Conservation (phyloP, 2,329 filamentous ascomycete genomes). For the Nothophoma quercina region DNA sequence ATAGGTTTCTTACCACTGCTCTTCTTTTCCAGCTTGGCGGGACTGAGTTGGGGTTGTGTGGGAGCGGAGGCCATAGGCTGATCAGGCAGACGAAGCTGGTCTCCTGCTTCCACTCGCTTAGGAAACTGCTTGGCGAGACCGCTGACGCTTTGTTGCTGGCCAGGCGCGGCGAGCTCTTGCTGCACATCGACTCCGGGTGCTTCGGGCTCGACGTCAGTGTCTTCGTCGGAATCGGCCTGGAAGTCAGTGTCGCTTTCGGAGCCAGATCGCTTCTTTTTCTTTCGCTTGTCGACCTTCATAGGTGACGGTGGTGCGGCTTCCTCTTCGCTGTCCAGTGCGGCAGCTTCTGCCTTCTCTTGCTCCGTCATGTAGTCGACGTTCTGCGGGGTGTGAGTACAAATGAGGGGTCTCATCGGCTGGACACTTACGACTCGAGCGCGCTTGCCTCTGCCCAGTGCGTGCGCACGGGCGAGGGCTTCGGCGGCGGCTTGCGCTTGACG, state of each 20-base stretch:
- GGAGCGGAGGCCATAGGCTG: not conserved
- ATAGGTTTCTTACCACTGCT: conserved; percentile 12
- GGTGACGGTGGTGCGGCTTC: conserved; percentile 34
- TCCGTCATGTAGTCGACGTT: conserved; percentile 58
- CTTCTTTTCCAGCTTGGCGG: not conserved
- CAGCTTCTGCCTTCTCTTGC: conserved; percentile 23
- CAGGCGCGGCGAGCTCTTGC: conserved; percentile 2
- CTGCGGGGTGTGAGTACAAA: conserved; percentile 27
- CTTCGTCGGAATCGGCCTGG: conserved; percentile 48
- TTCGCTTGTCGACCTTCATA: conserved; percentile 38
- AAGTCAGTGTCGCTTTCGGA: conserved; percentile 61
- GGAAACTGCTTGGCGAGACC: not conserved
- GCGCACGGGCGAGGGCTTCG: conserved; percentile 70
- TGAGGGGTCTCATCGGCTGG: not conserved
- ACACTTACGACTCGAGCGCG: conserved; percentile 68
- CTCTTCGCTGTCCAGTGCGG: conserved; percentile 28
- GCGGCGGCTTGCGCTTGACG: conserved; percentile 80
- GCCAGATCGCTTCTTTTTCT: conserved; percentile 40
- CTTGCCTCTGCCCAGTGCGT: conserved; percentile 86
- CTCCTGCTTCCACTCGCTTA: not conserved
- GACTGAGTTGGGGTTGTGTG: not conserved
- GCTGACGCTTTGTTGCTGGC: not conserved
- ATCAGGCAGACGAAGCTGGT: not conserved
- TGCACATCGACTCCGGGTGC: conserved; percentile 1
- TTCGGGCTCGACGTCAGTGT: conserved; percentile 25